Conservation (phyloP, 1,284 basidiomycete species). For the Cronartium quercuum region DNA sequence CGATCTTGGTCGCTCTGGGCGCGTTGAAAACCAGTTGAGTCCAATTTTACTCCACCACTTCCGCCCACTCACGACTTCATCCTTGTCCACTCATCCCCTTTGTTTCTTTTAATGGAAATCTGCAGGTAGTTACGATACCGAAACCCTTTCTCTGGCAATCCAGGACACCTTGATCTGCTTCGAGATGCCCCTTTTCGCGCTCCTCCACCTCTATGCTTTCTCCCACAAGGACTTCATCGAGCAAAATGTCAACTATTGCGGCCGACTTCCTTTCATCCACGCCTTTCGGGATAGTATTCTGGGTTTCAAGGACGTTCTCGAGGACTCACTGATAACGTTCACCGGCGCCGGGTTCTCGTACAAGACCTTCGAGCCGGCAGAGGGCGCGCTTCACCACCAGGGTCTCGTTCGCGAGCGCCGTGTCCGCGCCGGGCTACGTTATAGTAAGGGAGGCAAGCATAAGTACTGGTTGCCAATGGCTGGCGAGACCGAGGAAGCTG, state of each 20-base stretch:
- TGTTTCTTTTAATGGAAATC: neutral
- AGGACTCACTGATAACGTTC: constrained; percentile 76
- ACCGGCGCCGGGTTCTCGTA: constrained; percentile 87
- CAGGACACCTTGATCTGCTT: constrained; percentile 86
- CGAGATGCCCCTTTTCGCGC: constrained; percentile 96
- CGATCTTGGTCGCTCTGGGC: constrained; percentile 75
- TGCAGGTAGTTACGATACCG: constrained; percentile 62
- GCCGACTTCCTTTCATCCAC: constrained; percentile 76
- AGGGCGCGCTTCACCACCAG: constrained; percentile 75
- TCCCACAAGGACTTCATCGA: constrained; percentile 72
- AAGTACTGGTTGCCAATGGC: constrained; percentile 59
- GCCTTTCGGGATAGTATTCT: constrained; percentile 68
- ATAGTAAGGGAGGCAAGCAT: constrained; percentile 72
- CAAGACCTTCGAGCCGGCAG: constrained; percentile 87
- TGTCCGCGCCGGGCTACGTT: constrained; percentile 81
- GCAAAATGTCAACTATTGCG: constrained; percentile 61
- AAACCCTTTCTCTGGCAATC: constrained; percentile 81
- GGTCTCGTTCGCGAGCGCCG: constrained; percentile 72
- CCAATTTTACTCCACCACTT: neutral
- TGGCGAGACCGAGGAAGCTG: constrained; percentile 50
- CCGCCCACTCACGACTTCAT: neutral
- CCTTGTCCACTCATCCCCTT: constrained; percentile 33
- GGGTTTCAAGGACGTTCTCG: constrained; percentile 75
- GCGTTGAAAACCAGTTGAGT: constrained; percentile 59
- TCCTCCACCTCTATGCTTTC: constrained; percentile 86